A percentile compares a stretch with the other conserved stretches of the same genome.
Evolutionary conservation across 306 rosid species (phyloP).

Genomic region (Acacia crassicarpa): DNA sequence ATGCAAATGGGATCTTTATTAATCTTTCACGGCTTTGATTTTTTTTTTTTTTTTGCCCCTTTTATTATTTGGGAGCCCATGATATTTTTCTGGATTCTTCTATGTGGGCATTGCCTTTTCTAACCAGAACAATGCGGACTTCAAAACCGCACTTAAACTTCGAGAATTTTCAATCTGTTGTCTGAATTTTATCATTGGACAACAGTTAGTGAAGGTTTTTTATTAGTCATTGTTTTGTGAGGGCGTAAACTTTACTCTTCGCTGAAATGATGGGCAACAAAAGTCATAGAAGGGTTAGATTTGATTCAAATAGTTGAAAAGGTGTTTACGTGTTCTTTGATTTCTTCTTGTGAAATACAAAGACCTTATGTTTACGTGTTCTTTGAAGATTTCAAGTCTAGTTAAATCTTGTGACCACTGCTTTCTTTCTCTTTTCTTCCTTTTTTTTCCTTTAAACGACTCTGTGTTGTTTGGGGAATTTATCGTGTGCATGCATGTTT

Average conservation of each 20-base stretch:
- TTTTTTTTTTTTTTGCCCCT: not conserved
- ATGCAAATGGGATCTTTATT: constrained; percentile 21
- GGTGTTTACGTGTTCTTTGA: not conserved
- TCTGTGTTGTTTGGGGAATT: constrained; percentile 9
- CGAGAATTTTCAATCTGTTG: not conserved
- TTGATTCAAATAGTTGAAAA: constrained; percentile 31
- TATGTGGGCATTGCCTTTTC: not conserved
- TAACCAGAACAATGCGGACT: constrained; percentile 14
- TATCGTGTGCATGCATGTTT: constrained; percentile 5
- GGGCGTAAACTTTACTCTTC: constrained; percentile 19
- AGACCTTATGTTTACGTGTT: not conserved
- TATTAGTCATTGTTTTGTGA: not conserved
- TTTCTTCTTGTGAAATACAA: not conserved
- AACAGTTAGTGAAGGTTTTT: not conserved
- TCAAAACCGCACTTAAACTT: not conserved
- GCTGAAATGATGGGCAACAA: not conserved
- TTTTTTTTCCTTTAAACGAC: constrained; percentile 17
- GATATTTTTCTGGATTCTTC: not conserved
- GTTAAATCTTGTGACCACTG: constrained; percentile 25
- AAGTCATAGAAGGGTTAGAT: constrained; percentile 35
- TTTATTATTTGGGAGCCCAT: not conserved
- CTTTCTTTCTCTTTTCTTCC: not conserved
- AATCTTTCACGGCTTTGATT: constrained; percentile 22
- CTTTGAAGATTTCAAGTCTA: constrained; percentile 10
- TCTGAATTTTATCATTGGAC: not conserved